Conservation (phyloP, 371 early-diverging fungal species). For the Mortierella sp. region DNA sequence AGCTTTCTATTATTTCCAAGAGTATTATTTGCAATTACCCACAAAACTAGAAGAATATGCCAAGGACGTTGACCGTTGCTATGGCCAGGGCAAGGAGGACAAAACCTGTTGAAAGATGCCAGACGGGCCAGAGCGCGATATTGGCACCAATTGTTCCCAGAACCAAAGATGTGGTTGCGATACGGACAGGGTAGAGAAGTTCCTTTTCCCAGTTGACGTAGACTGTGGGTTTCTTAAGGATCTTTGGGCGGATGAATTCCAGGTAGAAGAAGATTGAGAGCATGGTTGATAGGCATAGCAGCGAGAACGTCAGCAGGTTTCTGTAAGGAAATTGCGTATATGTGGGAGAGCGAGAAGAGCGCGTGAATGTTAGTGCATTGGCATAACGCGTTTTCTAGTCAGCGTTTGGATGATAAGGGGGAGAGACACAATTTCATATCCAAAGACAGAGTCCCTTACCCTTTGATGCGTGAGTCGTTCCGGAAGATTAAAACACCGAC, state of each 20-base stretch:
- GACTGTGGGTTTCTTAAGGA: slow-evolving; percentile 32
- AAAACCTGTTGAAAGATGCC: slow-evolving; percentile 45
- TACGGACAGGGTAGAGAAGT: slow-evolving; percentile 40
- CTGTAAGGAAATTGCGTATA: slow-evolving; percentile 13
- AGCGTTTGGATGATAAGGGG: background rate
- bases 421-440: background rate
- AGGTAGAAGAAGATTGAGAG: slow-evolving; percentile 55
- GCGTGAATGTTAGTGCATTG: background rate
- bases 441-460: slow-evolving; percentile 20
- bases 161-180: slow-evolving; percentile 36
- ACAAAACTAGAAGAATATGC: slow-evolving; percentile 37
- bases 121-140: slow-evolving; percentile 55
- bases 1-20: too few species aligned
- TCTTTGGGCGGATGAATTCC: slow-evolving; percentile 47
- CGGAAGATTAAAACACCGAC: slow-evolving; percentile 39
- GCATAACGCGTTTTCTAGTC: background rate
- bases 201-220: slow-evolving; percentile 55
- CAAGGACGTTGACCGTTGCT: slow-evolving; percentile 33
- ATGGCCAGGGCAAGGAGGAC: slow-evolving; percentile 37
- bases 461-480: slow-evolving; percentile 51
- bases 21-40: too few species aligned
- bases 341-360: background rate
- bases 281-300: slow-evolving; percentile 38
- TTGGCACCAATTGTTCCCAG: slow-evolving; percentile 34
- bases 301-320: slow-evolving; percentile 43